Base-by-base conservation (phyloP, 2,329 filamentous ascomycete genomes). In the Phyllosticta citribraziliensis region DNA sequence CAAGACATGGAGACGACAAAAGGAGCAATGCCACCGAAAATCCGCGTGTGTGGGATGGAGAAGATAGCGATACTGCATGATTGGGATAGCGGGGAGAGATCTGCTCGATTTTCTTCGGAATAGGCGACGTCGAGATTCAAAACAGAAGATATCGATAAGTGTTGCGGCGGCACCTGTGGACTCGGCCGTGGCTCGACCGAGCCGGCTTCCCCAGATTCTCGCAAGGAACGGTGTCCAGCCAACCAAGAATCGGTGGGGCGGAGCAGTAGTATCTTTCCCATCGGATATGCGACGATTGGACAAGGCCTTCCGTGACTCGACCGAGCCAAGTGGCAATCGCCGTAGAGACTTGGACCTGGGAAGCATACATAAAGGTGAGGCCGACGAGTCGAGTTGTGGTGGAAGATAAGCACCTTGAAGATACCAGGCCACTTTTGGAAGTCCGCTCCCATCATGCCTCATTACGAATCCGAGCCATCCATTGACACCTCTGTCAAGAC, bases 401-500 rank as follows among this genome's bases (percentile, higher is more conserved):
- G 17, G 14, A n/a, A 14, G 54, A 56, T 56, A 56, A 56, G 30
- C 27, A 19, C 14, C 20, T 40, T 12, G 17, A 27, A 19, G n/a
- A 25, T n/a, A 40, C 50, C 50, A 52, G 50, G 10, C 50, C 22
- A 20, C 22, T 52, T 51, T 25, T 24, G 20, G 30, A 47, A 22
- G 33, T 22, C 24, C 30, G 17, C 30, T 20, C 5, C 14, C 47
- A 40, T 17, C 10, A 63, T 62, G 60, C 62, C 60, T 27, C 57
- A 61, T 25, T 65, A 65, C 61, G 61, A 61, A 20, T 57, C 35
- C 35, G 62, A 66, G 52, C 63, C 65, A 14, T 56, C 53, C 12
- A 62, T 64, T 51, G 63, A 66, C 55, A 63, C 63, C 9, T 61
- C 54, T n/a, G 50, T 60, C 30, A 52, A 47, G 9, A 59, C 60